Base-by-base conservation (phyloP, 495 filamentous ascomycete species). In the Penicillium tannophilum region DNA sequence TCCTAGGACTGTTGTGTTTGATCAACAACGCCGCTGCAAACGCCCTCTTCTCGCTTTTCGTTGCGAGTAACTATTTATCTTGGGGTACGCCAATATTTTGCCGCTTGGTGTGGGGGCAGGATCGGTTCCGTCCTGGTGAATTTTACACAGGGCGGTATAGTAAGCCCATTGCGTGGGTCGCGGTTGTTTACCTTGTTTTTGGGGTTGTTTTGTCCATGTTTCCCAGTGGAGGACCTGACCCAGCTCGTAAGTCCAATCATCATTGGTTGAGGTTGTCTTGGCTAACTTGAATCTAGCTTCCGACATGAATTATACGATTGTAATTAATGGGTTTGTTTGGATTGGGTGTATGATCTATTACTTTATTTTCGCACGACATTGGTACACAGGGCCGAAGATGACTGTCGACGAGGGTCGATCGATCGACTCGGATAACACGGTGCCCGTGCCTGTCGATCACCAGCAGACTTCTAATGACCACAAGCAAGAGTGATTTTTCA, bases 321-420 rank as follows among this genome's bases (percentile, higher is more conserved):
- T 88, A 0, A 83, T 88, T 62, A 86, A 89, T 64, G 73, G 71
- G 3, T 80, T 84, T 12, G 83, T 89, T 6, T 89, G 86, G 87
- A 61, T 78, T 14, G 84, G 84, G 0, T 77, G 82, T 6, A 69
- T 87, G 62, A n/a, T 69, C 12, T 90, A 89, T 65, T 89, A 88
- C 66, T 81, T 84, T 66, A 67, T 90, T 0, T 83, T 83, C 35
- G 88, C 88, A 0, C 76, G 76, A 12, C 86, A 85, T 60, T 90
- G 88, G 88, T 92, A 89, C 63, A 87, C 86, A 39, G 89, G 89
- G 1, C 89, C 89, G 0, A 84, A 84, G 62, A 83, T 89, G 63
- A 91, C 90, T 48, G 72, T 90, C 24, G 79, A 87, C 58, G 59
- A 55, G 28, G 16, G 60, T 59, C 7, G 52, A 3, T 58, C 58